Conservation (phyloP, 192 early-diverging fungal species). For the Coemansia pectinata region DNA sequence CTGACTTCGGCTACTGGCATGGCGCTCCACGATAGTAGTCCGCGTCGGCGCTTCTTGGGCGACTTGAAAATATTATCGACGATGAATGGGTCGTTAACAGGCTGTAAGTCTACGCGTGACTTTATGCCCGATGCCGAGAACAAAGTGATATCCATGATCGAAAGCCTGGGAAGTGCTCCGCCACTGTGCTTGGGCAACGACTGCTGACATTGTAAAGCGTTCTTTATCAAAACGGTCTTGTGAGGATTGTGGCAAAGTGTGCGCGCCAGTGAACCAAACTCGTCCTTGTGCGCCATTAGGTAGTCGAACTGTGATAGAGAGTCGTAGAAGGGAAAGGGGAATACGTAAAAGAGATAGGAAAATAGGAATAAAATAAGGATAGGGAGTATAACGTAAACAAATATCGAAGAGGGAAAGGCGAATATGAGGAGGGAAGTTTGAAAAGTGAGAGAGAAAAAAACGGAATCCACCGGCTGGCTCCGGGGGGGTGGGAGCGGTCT, state of each 20-base stretch:
- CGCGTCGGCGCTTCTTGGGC: conserved; percentile 43
- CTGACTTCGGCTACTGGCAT: conserved; percentile 15
- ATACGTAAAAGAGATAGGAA: background rate
- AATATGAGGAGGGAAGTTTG: background rate
- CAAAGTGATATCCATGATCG: conserved; percentile 34
- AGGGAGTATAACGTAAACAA: conserved; percentile 1
- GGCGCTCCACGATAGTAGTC: conserved; percentile 46
- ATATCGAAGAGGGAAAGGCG: background rate
- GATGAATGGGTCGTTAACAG: conserved; percentile 47
- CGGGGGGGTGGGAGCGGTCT: background rate
- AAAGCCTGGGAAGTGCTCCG: conserved; percentile 7
- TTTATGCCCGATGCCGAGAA: conserved; percentile 24
- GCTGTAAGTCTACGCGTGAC: conserved; percentile 39
- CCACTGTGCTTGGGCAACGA: conserved; percentile 12
- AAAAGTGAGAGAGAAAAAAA: background rate
- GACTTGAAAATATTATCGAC: conserved; percentile 56
- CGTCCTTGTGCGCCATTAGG: conserved; percentile 17
- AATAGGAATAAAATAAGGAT: background rate
- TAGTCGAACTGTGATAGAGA: background rate
- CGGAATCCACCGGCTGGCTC: conserved; percentile 3
- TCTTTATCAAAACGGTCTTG: conserved; percentile 42
- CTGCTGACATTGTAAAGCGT: conserved; percentile 43
- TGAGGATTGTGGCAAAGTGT: conserved; percentile 46
- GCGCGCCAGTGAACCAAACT: conserved; percentile 27
- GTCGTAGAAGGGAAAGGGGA: background rate